A percentile compares a stretch with the other conserved stretches of the same genome.
phyloP scores from a whole-genome alignment of 352 stramenopile genomes.

The Phytophthora brassicae region DNA sequence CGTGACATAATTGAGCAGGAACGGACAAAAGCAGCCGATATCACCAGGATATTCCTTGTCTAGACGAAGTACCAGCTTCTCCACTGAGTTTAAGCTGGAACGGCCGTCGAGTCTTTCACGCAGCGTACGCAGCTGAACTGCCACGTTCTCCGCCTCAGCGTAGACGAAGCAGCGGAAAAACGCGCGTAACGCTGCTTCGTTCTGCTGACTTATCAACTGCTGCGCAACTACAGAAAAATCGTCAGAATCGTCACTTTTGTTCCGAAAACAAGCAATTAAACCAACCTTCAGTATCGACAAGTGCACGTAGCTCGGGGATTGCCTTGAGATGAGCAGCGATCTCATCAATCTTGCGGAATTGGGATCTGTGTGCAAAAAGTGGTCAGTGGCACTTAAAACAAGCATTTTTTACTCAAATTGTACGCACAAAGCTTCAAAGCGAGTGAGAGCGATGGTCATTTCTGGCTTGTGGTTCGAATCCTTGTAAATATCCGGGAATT shows the following conservation, averaged over 20 bases:
- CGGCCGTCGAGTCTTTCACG: conserved; percentile 67
- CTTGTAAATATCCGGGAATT: conserved; percentile 94
- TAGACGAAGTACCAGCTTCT: conserved; percentile 91
- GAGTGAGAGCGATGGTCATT: conserved; percentile 98
- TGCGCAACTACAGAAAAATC: conserved; percentile 26
- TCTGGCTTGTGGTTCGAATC: conserved; percentile 99
- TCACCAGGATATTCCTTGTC: conserved; percentile 95
- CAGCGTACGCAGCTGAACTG: conserved; percentile 73
- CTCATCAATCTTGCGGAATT: conserved; percentile 94
- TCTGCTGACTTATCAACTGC: conserved; percentile 38
- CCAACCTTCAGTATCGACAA: conserved; percentile 55
- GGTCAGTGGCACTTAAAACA: conserved; percentile 12
- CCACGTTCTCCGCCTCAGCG: conserved; percentile 66
- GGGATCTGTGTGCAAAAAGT: conserved; percentile 40
- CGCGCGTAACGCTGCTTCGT: conserved; percentile 48
- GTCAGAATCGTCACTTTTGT: not conserved
- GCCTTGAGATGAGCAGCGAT: conserved; percentile 88
- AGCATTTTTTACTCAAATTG: not conserved
- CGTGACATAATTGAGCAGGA: conserved; percentile 98
- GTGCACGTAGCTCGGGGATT: conserved; percentile 88
- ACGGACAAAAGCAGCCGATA: conserved; percentile 96
- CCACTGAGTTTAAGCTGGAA: conserved; percentile 39
- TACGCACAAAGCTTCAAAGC: conserved; percentile 93
- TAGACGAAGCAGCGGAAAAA: conserved; percentile 86
- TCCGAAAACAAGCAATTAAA: not conserved